Evolutionary conservation across 371 early-diverging fungal genomes (phyloP), one percentile per base, ranked within the genome.

Genomic region (Actinomucor elegans): DNA sequence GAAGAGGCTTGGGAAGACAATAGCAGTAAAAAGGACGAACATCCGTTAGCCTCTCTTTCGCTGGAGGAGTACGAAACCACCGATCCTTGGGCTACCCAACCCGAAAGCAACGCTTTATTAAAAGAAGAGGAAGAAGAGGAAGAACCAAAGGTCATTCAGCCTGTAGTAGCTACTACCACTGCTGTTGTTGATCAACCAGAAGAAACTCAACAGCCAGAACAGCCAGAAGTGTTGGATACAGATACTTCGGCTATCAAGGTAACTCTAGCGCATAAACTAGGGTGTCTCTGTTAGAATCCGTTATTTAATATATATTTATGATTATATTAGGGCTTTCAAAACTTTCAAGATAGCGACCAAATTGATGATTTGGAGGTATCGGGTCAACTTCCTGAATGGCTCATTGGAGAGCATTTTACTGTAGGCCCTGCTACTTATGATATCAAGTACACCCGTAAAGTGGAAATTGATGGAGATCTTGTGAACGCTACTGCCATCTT

Each of bases 361-460:
- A 66, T 80, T 33, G 58, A 59, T 18, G 71, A 75, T 20, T 46
- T 83, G 36, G 31, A 59, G 9, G 75, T 83, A 0, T 29, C 46
- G 31, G 89, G 89, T 5, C 52, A 73, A 5, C 64, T 86, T 18
- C 89, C 89, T 0, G 79, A 80, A 4, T 85, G 86, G 69, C 57
- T 89, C 26, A 71, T 69, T 26, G 84, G 86, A 26, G 85, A 82
- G 48, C 75, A 85, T 36, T 86, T 74, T 32, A 75, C 83, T 8
- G 56, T 86, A 15, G 88, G 84, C 2, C 87, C 87, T 14, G 84
- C 84, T 9, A 71, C 69, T 9, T 80, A 77, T 43, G 85, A 83
- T 34, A 64, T 85, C 47, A 80, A 73, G 46, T 87, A 83, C 38
- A 75, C 73, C 20, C 81, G 85, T 40, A 85, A 81, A 60, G 58